Base-by-base conservation (phyloP, 2,329 filamentous ascomycete species). In the Phaeosphaeriaceae sp. region DNA sequence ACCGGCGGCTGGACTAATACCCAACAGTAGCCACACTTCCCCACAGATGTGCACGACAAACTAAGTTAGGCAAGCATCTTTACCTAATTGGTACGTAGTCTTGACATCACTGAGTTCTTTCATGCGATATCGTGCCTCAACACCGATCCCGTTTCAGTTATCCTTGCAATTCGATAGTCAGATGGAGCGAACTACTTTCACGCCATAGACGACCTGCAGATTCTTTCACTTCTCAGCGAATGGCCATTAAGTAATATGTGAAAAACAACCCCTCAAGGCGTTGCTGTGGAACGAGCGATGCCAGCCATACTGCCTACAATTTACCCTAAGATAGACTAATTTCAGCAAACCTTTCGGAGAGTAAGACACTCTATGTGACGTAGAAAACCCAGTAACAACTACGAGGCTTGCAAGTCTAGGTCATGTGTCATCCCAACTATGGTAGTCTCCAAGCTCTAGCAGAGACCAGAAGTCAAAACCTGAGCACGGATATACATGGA, bases 1-100 rank as follows among this genome's bases (percentile, higher is more conserved):
- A 34, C 37, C 32, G 38, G 57, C 52, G 52, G 52, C 50, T 58
- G 57, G 52, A 44, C 48, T 44, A 36, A 52, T 46, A 52, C 52
- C 57, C 46, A 54, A 52, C 46, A 36, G 50, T 45, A 52, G 55
- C 57, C 46, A 54, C 52, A 50, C 23, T 45, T 58, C 52, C 44
- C 50, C 57, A 58, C 46, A 60, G 40, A 48, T 42, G 30, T 47
- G 42, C 55, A 32, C 6, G 23, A 26, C 23, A 9, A 26, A 26
- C 52, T 56, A 58, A 30, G 50, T 17, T 45, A 15, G 38, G 38
- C 49, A 54, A 54, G 57, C 52, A 41, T 48, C 47, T 38, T 34
- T 33, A 29, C 47, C 50, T 29, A 37, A 56, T 56, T 28, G 36
- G 43, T 55, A 54, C 42, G 29, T 41, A 60, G 54, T 57, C 52